Conservation (phyloP, 805 yeast species). For the Cyberlindnera americana region DNA sequence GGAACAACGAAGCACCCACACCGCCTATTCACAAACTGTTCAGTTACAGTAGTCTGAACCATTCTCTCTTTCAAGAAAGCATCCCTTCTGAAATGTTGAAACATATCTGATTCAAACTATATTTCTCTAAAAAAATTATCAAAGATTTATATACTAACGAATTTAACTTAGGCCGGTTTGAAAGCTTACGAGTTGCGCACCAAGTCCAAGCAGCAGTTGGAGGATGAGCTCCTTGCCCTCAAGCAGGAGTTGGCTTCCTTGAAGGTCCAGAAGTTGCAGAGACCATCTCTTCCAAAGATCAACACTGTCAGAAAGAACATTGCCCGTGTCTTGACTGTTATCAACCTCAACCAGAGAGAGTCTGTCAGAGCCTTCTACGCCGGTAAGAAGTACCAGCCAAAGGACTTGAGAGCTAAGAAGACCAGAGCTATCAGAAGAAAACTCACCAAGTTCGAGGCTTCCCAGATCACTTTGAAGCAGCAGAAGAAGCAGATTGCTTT, state of each 20-base stretch:
- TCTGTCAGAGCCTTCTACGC: conserved; percentile 92
- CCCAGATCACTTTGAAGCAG: conserved; percentile 80
- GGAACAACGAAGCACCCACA: too few relatives aligned
- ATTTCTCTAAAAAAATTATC: too few relatives aligned
- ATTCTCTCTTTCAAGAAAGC: too few relatives aligned
- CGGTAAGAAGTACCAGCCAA: conserved; percentile 94
- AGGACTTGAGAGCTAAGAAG: conserved; percentile 98
- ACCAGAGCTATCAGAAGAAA: conserved; percentile 99
- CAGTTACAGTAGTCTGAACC: too few relatives aligned
- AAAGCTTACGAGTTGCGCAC: conserved; percentile 96
- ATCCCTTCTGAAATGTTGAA: too few relatives aligned
- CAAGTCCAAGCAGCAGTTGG: conserved; percentile 95
- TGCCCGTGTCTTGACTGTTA: conserved; percentile 96
- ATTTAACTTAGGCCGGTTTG: conserved; percentile 66
- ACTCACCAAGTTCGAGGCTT: conserved; percentile 83
- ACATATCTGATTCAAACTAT: too few relatives aligned
- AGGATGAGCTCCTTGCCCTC: conserved; percentile 89
- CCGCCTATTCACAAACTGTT: too few relatives aligned
- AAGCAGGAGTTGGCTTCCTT: conserved; percentile 95
- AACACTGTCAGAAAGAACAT: conserved; percentile 97
- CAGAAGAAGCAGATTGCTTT: conserved; percentile 89
- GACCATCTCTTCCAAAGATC: conserved; percentile 93
- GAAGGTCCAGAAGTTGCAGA: conserved; percentile 92
- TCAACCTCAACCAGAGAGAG: conserved; percentile 95
- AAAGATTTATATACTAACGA: conserved; percentile 29